Evolutionary conservation across 345 rosid genomes (phyloP).

Genomic region (Anacardium occidentale): DNA sequence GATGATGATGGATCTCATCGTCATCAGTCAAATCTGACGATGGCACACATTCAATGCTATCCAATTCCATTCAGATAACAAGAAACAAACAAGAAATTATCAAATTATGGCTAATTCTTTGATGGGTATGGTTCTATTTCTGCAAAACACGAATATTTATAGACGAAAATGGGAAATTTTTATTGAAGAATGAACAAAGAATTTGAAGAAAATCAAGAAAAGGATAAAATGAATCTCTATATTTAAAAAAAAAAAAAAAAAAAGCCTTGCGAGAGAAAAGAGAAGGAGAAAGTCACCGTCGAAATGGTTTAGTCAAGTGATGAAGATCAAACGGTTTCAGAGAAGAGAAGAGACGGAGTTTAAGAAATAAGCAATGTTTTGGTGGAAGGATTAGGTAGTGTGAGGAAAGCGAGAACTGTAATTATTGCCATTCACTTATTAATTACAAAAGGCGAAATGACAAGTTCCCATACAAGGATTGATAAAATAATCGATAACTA

Average conservation of each 20-base stretch:
- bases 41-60: conserved; percentile 73
- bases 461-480: no score
- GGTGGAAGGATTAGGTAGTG: conserved; percentile 27
- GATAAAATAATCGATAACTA: no score
- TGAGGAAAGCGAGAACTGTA: conserved; percentile 11
- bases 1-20: conserved; percentile 77
- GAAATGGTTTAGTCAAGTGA: conserved; percentile 24
- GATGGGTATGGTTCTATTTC: conserved; percentile 19
- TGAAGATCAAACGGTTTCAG: conserved; percentile 32
- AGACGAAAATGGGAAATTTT: conserved; percentile 8
- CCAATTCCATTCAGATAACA: conserved; percentile 59
- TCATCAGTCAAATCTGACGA: conserved; percentile 70
- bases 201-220: conserved; percentile 6
- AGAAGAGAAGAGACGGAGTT: conserved; percentile 14
- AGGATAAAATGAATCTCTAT: conserved; percentile 12
- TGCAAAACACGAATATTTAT: background rate
- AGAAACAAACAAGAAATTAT: background rate
- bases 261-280: conserved; percentile 8
- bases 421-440: conserved; percentile 13
- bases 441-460: no score
- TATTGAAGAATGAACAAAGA: conserved; percentile 15
- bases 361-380: conserved; percentile 11
- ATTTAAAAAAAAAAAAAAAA: background rate
- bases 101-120: conserved; percentile 11
- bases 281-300: conserved; percentile 23